Conservation (phyloP, 2,329 filamentous ascomycete genomes). For the Chaetomiaceae sp. region DNA sequence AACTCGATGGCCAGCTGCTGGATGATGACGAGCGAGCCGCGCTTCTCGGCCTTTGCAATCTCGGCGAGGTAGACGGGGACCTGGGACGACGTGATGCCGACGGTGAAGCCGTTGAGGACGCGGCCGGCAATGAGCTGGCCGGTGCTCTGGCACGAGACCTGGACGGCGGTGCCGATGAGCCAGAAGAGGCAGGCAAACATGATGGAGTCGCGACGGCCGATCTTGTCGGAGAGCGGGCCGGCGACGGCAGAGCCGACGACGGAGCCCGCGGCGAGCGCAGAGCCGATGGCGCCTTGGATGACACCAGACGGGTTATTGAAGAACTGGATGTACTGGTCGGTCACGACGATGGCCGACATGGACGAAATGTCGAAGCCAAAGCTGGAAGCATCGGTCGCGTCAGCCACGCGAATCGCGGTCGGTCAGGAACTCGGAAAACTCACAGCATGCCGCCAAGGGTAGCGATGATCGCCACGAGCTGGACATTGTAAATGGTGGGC, state of each 20-base stretch:
- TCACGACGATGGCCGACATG: constrained; percentile 54
- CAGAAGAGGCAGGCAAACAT: constrained; percentile 45
- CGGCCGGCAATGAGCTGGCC: constrained; percentile 51
- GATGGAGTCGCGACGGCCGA: constrained; percentile 43
- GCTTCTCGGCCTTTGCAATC: constrained; percentile 51
- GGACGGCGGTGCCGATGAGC: constrained; percentile 56
- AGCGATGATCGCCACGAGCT: constrained; percentile 48
- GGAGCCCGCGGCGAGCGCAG: constrained; percentile 49
- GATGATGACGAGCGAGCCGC: constrained; percentile 63
- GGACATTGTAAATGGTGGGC: constrained; percentile 51
- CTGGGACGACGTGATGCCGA: constrained; percentile 63
- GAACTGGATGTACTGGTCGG: constrained; percentile 47
- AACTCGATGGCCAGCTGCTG: constrained; percentile 74
- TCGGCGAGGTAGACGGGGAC: constrained; percentile 67
- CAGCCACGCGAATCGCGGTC: neutral
- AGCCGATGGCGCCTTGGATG: constrained; percentile 49
- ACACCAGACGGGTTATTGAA: constrained; percentile 45
- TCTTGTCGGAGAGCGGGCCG: constrained; percentile 46
- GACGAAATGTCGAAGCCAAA: constrained; percentile 56
- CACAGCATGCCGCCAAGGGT: constrained; percentile 48
- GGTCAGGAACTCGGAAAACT: constrained; percentile 19
- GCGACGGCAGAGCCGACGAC: constrained; percentile 47
- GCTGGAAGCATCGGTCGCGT: constrained; percentile 1
- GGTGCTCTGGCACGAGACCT: constrained; percentile 55
- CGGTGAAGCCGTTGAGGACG: constrained; percentile 60